A percentile compares a stretch with the other conserved stretches of the same genome.
These are phyloP conservation scores for Pseudogymnoascus sp. DNA, from an alignment of 2,329 filamentous ascomycete genomes.

Conservation along the genomic window DNA sequence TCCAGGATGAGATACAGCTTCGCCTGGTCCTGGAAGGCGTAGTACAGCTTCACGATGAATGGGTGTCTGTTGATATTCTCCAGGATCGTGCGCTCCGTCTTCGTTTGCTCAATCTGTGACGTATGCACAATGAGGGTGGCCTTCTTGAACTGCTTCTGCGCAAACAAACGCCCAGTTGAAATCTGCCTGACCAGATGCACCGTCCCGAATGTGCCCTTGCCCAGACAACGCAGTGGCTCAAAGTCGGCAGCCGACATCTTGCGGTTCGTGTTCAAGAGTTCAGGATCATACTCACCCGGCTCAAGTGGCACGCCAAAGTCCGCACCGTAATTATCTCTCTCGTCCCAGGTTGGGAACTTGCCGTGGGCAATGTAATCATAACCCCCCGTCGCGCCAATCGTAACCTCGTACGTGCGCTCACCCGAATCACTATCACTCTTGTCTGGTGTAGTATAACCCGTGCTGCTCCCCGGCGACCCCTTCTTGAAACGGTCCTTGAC, in stretches of 20 bases:
- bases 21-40: slow-evolving; percentile 96
- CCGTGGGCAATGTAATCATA: slow-evolving; percentile 51
- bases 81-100: slow-evolving; percentile 88
- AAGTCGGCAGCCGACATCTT: slow-evolving; percentile 87
- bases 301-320: slow-evolving; percentile 33
- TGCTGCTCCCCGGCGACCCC: slow-evolving; percentile 35
- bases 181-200: slow-evolving; percentile 89
- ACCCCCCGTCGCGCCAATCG: slow-evolving; percentile 70
- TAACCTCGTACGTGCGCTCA: slow-evolving; percentile 76
- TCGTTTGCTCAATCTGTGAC: slow-evolving; percentile 92
- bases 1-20: slow-evolving; percentile 96
- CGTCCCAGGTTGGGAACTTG: slow-evolving; percentile 19
- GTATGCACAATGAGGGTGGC: slow-evolving; percentile 92
- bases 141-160: slow-evolving; percentile 98
- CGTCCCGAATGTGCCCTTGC: slow-evolving; percentile 93
- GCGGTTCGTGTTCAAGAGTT: slow-evolving; percentile 43
- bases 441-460: slow-evolving; percentile 25
- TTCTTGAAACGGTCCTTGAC: slow-evolving; percentile 37
- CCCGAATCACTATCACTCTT: slow-evolving; percentile 54
- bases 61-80: slow-evolving; percentile 95
- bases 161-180: slow-evolving; percentile 79
- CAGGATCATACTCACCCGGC: slow-evolving; percentile 47
- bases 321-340: slow-evolving; percentile 23
- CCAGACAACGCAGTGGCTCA: slow-evolving; percentile 80
- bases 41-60: slow-evolving; percentile 96